A percentile compares a stretch with the other conserved stretches of the same genome.
Conservation (phyloP, 129 eudicot species). For the Ambrosia artemisiifolia region DNA sequence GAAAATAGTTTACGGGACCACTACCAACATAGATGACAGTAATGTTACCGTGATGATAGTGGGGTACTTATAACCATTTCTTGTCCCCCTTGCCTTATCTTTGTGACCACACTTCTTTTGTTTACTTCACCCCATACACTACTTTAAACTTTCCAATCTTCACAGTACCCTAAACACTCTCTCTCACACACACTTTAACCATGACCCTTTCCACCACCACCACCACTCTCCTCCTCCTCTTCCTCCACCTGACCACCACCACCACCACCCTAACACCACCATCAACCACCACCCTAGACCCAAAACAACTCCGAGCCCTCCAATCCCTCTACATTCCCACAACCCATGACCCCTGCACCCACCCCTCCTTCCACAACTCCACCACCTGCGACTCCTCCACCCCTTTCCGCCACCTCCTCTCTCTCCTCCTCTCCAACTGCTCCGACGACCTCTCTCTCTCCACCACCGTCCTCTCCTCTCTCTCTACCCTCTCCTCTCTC, state of each 20-base stretch:
- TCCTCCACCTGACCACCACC: slow-evolving; percentile 27
- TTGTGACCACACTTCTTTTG: neutral
- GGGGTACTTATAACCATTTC: too few species aligned
- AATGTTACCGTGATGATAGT: too few species aligned
- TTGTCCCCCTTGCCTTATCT: slow-evolving; percentile 2
- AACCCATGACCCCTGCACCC: slow-evolving; percentile 65
- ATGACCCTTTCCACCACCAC: slow-evolving; percentile 26
- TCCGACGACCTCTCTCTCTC: slow-evolving; percentile 56
- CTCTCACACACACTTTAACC: neutral
- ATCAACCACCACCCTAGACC: slow-evolving; percentile 58
- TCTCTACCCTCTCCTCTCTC: slow-evolving; percentile 68
- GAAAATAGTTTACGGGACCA: too few species aligned
- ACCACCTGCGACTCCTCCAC: slow-evolving; percentile 55
- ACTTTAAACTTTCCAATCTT: neutral
- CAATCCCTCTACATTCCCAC: slow-evolving; percentile 72
- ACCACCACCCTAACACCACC: slow-evolving; percentile 21
- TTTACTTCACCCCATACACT: neutral
- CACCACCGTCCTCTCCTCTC: slow-evolving; percentile 60
- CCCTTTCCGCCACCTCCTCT: slow-evolving; percentile 77
- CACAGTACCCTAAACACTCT: neutral
- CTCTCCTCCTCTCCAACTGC: slow-evolving; percentile 80
- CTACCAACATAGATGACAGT: too few species aligned
- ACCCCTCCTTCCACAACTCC: slow-evolving; percentile 25
- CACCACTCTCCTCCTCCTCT: slow-evolving; percentile 18
- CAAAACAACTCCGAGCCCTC: slow-evolving; percentile 73